These are phyloP conservation scores for Lepidium africanum DNA, from an alignment of 345 rosid genomes.

Conservation along the genomic window DNA sequence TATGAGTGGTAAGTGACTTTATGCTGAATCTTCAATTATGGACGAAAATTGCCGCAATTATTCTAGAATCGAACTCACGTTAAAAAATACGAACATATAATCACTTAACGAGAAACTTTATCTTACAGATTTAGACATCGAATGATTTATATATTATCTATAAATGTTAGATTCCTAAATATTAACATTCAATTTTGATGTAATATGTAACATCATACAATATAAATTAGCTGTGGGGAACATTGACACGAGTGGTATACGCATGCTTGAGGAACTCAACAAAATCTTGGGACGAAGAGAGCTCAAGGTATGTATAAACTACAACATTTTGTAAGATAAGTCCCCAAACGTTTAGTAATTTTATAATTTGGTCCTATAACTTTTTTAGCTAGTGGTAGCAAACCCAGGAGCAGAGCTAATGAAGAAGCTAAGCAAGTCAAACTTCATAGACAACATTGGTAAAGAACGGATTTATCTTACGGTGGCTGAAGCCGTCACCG, in stretches of 20 bases:
- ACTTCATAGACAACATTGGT: slow-evolving; percentile 53
- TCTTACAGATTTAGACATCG: too few relatives aligned
- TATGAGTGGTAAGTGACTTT: slow-evolving; percentile 43
- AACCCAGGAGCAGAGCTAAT: slow-evolving; percentile 91
- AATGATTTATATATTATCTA: not conserved
- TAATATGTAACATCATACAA: not conserved
- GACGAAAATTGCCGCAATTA: too few relatives aligned
- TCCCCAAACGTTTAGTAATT: not conserved
- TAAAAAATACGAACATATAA: too few relatives aligned
- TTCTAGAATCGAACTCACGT: too few relatives aligned
- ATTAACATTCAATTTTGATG: not conserved
- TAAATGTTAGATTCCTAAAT: not conserved
- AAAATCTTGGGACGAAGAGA: slow-evolving; percentile 49
- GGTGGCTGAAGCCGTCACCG: slow-evolving; percentile 71
- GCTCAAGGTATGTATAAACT: slow-evolving; percentile 39
- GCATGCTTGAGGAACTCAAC: slow-evolving; percentile 86
- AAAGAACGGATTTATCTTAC: slow-evolving; percentile 66
- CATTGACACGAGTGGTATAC: slow-evolving; percentile 92
- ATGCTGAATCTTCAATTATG: too few relatives aligned
- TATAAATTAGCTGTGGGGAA: slow-evolving; percentile 63
- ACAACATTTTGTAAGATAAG: not conserved
- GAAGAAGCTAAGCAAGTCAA: slow-evolving; percentile 80
- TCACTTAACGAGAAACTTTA: too few relatives aligned
- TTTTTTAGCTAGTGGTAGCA: slow-evolving; percentile 55
- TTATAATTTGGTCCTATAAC: not conserved